Base-by-base conservation (phyloP, 371 early-diverging fungal species). In the Mucor mucedo region DNA sequence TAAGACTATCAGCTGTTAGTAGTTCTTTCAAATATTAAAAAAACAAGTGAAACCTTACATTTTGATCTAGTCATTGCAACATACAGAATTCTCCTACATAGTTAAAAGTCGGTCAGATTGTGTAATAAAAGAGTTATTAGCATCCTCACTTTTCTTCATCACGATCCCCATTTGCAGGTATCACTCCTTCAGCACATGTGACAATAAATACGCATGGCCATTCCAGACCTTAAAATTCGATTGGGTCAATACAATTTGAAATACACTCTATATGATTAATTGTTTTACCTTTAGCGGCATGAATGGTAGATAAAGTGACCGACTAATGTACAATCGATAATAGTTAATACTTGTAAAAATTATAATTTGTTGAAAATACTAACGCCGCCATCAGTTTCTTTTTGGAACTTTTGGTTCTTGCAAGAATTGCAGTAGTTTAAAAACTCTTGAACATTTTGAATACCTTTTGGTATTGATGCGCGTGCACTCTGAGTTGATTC, bases 191-290 rank as follows among this genome's bases (percentile, higher is more conserved):
- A 54, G 67, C 76, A 38, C 84, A 81, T 4, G 80, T 78, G 10
- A 76, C 70, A 29, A 84, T 49, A 63, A 87, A 89, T 0, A 87
- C 88, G 38, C 77, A 73, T 27, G 87, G 83, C 88, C 87, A 88
- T 69, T 88, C 88, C 13, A 89, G 73, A 21, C 87, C 88, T 76
- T 39, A 11, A 39, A 8, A 39, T 39, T 39, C 6, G 0, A 8
- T 39, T 39, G 6, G 6, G 11, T 39, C 40, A 39, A 8, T 39
- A 8, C 40, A 39, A 5, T 41, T 11, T 41, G 2, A 11, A 41
- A 41, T 41, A 14, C 7, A 41, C 7, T 41, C 41, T 11, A 14
- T 9, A 11, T 11, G 2, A 41, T 41, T 5, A 8, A 11, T 41
- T 41, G 41, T 11, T 41, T 14, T 27, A 40, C 76, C 77, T 63